These are phyloP conservation scores for Umbelopsis sp. DNA, from an alignment of 192 early-diverging fungal species.

Conservation along the genomic window DNA sequence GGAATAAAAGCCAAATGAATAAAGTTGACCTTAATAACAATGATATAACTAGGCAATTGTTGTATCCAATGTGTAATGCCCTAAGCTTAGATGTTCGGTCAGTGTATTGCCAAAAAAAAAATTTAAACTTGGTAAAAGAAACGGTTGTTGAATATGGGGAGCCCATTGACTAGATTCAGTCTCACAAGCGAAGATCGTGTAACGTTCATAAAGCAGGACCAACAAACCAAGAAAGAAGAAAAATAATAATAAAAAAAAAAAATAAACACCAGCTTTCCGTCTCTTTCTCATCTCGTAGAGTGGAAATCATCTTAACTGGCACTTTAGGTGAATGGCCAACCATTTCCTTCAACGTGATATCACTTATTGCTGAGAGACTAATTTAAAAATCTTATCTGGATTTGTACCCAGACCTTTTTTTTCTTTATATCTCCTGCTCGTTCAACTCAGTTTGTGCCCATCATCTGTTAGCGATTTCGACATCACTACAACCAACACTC, in stretches of 20 bases:
- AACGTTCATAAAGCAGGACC: conserved; percentile 14
- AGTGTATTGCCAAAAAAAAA: neutral
- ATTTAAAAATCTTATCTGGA: neutral
- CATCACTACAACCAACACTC: neutral
- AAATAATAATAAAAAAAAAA: conserved; percentile 3
- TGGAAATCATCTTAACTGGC: neutral
- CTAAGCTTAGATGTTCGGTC: too few relatives aligned
- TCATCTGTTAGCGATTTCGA: conserved; percentile 19
- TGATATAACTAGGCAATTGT: too few relatives aligned
- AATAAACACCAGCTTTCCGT: neutral
- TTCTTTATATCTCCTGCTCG: conserved; percentile 3
- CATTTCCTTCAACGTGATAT: neutral
- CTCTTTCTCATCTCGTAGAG: neutral
- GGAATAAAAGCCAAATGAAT: neutral
- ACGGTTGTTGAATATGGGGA: neutral
- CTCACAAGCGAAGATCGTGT: conserved; percentile 15
- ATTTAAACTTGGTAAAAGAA: neutral
- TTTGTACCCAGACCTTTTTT: conserved; percentile 1
- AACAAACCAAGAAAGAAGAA: conserved; percentile 1
- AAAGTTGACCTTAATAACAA: neutral
- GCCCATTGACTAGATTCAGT: conserved; percentile 1
- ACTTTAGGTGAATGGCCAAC: neutral
- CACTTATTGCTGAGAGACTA: neutral
- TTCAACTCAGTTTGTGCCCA: conserved; percentile 5
- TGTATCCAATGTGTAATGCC: too few relatives aligned